phyloP scores from a whole-genome alignment of 1,139 yeast species.

The Sugiyamaella paludigena region DNA sequence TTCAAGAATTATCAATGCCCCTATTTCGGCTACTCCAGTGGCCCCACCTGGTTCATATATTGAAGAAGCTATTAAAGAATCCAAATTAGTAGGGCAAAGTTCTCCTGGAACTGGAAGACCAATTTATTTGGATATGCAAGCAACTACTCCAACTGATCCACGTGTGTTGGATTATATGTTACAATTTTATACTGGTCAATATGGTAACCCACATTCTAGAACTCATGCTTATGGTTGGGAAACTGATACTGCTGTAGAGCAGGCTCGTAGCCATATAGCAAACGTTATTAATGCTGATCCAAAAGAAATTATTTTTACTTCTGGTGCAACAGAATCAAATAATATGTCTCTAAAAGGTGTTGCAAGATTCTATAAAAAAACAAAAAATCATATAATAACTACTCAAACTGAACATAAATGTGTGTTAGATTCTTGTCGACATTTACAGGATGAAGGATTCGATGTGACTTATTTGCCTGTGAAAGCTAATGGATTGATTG shows the following conservation, averaged over 20 bases:
- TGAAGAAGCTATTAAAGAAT: slow-evolving; percentile 25
- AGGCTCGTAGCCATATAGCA: slow-evolving; percentile 80
- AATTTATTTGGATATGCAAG: slow-evolving; percentile 91
- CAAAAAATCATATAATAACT: slow-evolving; percentile 91
- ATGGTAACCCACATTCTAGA: slow-evolving; percentile 96
- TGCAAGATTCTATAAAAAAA: slow-evolving; percentile 84
- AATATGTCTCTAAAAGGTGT: slow-evolving; percentile 95
- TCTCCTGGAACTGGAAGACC: slow-evolving; percentile 51
- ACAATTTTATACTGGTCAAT: slow-evolving; percentile 85
- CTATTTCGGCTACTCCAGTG: slow-evolving; percentile 18
- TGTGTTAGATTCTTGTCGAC: slow-evolving; percentile 92
- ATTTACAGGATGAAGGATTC: slow-evolving; percentile 93
- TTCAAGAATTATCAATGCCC: slow-evolving; percentile 14
- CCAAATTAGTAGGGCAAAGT: slow-evolving; percentile 21
- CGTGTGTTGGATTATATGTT: slow-evolving; percentile 94
- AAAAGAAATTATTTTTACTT: slow-evolving; percentile 92
- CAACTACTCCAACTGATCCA: slow-evolving; percentile 98
- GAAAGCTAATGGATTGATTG: slow-evolving; percentile 71
- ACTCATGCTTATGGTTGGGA: slow-evolving; percentile 99
- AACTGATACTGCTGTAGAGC: slow-evolving; percentile 87
- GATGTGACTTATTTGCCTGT: slow-evolving; percentile 94
- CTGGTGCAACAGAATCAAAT: slow-evolving; percentile 97
- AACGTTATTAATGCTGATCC: slow-evolving; percentile 87
- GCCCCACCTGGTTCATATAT: slow-evolving; percentile 30
- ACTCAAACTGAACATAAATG: slow-evolving; percentile 98